Evolutionary conservation across 106 monocot genomes (phyloP).

Genomic region (Alisma plantagoaquatica): DNA sequence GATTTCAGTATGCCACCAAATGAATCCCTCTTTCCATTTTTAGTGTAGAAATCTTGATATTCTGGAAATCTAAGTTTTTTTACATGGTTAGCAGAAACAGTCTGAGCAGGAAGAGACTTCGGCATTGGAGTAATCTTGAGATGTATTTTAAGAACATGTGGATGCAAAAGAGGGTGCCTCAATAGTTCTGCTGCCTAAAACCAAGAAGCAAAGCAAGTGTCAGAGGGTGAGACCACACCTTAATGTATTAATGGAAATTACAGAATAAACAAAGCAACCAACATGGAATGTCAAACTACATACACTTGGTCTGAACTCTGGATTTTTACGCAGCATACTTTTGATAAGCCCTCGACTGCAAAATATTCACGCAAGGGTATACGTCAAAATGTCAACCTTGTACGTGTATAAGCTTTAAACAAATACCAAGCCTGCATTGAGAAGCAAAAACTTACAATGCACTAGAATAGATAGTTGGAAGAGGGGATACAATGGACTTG

Average conservation of each 20-base stretch:
- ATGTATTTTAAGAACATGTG: conserved; percentile 56
- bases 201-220: neutral
- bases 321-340: conserved; percentile 96
- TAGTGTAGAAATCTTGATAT: conserved; percentile 21
- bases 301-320: conserved; percentile 95
- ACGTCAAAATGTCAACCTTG: neutral
- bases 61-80: conserved; percentile 45
- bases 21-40: conserved; percentile 32
- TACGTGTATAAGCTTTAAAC: neutral
- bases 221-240: neutral
- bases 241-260: neutral
- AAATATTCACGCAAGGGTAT: conserved; percentile 1
- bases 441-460: conserved; percentile 82
- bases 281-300: no score
- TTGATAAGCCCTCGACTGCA: conserved; percentile 87
- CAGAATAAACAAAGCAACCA: neutral
- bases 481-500: conserved; percentile 88
- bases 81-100: conserved; percentile 12
- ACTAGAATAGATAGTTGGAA: conserved; percentile 80
- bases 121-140: conserved; percentile 30
- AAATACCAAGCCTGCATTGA: no score
- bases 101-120: conserved; percentile 26
- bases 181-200: conserved; percentile 76
- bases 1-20: conserved; percentile 33
- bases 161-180: conserved; percentile 67